Conservation (phyloP, 441 rosid species). For the Hura crepitans region DNA sequence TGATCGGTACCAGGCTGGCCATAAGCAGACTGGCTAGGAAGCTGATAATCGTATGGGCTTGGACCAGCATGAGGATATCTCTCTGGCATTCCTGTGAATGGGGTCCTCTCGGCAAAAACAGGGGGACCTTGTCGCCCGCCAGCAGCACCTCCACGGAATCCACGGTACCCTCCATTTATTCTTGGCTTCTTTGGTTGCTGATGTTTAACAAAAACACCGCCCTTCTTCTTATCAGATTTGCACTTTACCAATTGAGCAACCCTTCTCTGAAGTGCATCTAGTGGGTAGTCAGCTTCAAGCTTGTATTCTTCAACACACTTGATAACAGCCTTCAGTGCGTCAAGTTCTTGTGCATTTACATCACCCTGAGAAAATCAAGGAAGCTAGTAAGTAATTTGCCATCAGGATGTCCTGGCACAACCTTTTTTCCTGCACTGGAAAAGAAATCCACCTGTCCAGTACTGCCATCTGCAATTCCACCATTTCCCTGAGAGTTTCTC, state of each 20-base stretch:
- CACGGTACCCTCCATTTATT: constrained; percentile 40
- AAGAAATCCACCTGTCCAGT: constrained; percentile 38
- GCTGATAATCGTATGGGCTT: constrained; percentile 38
- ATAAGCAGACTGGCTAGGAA: constrained; percentile 34
- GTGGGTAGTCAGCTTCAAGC: constrained; percentile 73
- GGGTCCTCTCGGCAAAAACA: constrained; percentile 29
- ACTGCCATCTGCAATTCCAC: constrained; percentile 29
- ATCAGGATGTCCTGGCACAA: constrained; percentile 2
- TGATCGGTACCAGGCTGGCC: constrained; percentile 43
- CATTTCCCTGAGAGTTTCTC: constrained; percentile 58
- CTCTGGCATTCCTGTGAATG: constrained; percentile 30
- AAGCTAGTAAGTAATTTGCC: constrained; percentile 2
- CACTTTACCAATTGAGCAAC: constrained; percentile 70
- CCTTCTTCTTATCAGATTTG: constrained; percentile 72
- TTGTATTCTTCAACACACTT: constrained; percentile 80
- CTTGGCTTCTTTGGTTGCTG: constrained; percentile 82
- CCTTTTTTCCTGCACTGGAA: not conserved
- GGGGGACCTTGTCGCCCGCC: constrained; percentile 38
- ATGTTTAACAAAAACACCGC: constrained; percentile 54
- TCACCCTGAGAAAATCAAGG: constrained; percentile 43
- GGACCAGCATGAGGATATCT: constrained; percentile 38
- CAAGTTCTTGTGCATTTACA: constrained; percentile 64
- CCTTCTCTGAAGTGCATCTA: constrained; percentile 57
- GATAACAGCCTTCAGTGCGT: constrained; percentile 64
- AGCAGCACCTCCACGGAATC: constrained; percentile 43